These are phyloP conservation scores for Salvia miltiorrhiza DNA, from an alignment of 257 asterid species.

Conservation along the genomic window DNA sequence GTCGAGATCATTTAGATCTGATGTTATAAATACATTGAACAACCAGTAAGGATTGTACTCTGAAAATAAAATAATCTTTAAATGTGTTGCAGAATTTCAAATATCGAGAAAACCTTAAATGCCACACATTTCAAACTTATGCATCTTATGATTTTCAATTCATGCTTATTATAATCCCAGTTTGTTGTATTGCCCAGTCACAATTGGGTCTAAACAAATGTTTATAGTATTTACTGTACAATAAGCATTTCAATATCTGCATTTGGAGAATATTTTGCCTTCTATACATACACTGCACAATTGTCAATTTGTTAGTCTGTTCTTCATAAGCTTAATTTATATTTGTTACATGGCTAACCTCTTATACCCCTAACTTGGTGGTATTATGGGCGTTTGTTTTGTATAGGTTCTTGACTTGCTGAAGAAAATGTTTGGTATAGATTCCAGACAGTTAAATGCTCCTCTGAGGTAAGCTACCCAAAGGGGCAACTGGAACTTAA, in stretches of 20 bases:
- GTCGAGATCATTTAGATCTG: background rate
- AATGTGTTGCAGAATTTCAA: background rate
- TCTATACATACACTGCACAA: background rate
- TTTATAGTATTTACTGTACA: conserved; percentile 2
- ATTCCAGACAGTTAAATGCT: conserved; percentile 36
- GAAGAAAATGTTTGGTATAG: conserved; percentile 72
- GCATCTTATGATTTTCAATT: background rate
- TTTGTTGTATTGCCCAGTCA: background rate
- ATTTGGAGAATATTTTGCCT: background rate
- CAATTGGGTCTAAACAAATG: background rate
- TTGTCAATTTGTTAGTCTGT: background rate
- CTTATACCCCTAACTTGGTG: conserved; percentile 21
- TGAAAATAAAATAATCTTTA: background rate
- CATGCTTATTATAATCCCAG: conserved; percentile 1
- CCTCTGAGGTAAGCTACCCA: conserved; percentile 54
- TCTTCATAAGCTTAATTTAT: background rate
- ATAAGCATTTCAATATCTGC: conserved; percentile 1
- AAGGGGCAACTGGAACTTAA: conserved; percentile 88
- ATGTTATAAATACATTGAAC: background rate
- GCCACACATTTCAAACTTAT: background rate
- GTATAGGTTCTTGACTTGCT: conserved; percentile 79
- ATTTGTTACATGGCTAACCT: background rate
- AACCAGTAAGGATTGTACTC: background rate
- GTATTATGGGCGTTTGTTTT: conserved; percentile 25
- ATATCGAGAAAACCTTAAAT: background rate